Percentiles rank a stretch among this genome's conserved stretches.
Evolutionary conservation across 352 stramenopile genomes (phyloP).

Genomic region (Globisporangium cylindrosporum): DNA sequence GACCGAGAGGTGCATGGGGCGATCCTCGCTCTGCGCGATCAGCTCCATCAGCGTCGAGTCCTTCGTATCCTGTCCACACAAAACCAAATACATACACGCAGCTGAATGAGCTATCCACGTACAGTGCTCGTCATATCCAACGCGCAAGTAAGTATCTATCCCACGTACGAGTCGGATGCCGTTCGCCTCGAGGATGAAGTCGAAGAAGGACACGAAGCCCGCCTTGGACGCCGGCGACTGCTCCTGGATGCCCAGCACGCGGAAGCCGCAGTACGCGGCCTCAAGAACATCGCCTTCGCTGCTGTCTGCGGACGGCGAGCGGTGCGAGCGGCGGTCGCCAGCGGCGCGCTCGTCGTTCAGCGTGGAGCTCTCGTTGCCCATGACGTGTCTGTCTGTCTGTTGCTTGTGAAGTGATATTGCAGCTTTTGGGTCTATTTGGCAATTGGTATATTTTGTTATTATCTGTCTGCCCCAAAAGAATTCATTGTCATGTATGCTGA

Average conservation of each 20-base stretch:
- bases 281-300: slow-evolving; percentile 31
- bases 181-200: slow-evolving; percentile 97
- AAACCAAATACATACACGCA: neutral
- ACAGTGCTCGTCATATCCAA: neutral
- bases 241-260: slow-evolving; percentile 96
- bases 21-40: slow-evolving; percentile 86
- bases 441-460: neutral
- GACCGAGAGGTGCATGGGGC: slow-evolving; percentile 62
- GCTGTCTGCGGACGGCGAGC: slow-evolving; percentile 15
- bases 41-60: slow-evolving; percentile 91
- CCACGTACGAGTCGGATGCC: slow-evolving; percentile 69
- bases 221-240: slow-evolving; percentile 89
- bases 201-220: slow-evolving; percentile 96
- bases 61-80: slow-evolving; percentile 54
- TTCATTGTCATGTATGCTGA: too few relatives aligned
- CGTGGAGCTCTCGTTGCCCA: slow-evolving; percentile 56
- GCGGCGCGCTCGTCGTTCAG: slow-evolving; percentile 16
- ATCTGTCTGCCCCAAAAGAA: too few relatives aligned
- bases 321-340: slow-evolving; percentile 9
- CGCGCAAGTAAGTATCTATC: neutral
- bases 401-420: neutral
- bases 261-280: slow-evolving; percentile 87
- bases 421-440: neutral
- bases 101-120: neutral
- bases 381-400: slow-evolving; percentile 10